Evolutionary conservation across 768 basidiomycete genomes (phyloP).

Genomic region (Naganishia antarctica): DNA sequence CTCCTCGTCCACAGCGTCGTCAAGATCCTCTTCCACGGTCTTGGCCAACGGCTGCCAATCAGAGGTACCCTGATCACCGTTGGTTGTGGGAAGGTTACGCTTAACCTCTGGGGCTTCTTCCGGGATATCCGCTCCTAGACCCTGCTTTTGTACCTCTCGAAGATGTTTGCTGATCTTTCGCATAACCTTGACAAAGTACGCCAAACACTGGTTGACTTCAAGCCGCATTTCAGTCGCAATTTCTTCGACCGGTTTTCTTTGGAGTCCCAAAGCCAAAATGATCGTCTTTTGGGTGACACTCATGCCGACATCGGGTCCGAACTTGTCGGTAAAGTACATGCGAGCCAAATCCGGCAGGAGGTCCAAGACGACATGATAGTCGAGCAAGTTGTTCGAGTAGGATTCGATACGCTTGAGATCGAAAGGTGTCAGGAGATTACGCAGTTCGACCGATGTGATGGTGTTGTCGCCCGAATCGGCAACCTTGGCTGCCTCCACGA

Average conservation of each 20-base stretch:
- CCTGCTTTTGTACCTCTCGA: slow-evolving; percentile 71
- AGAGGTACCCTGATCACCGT: slow-evolving; percentile 30
- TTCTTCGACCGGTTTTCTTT: slow-evolving; percentile 82
- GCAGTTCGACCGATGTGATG: slow-evolving; percentile 56
- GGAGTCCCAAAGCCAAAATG: slow-evolving; percentile 78
- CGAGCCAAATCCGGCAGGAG: slow-evolving; percentile 72
- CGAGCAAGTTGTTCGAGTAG: slow-evolving; percentile 83
- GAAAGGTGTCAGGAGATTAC: slow-evolving; percentile 73
- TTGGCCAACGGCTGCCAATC: slow-evolving; percentile 54
- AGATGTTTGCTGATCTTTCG: slow-evolving; percentile 74
- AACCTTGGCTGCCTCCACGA: slow-evolving; percentile 75
- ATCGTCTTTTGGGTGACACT: slow-evolving; percentile 90
- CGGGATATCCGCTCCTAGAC: slow-evolving; percentile 60
- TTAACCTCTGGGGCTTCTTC: slow-evolving; percentile 39
- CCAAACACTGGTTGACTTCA: slow-evolving; percentile 79
- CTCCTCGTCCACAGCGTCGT: slow-evolving; percentile 70
- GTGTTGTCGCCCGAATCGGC: slow-evolving; percentile 31
- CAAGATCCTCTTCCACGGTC: slow-evolving; percentile 63
- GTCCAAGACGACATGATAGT: slow-evolving; percentile 93
- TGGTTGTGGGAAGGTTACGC: slow-evolving; percentile 22
- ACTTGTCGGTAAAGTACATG: slow-evolving; percentile 71
- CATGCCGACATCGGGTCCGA: slow-evolving; percentile 62
- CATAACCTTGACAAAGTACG: slow-evolving; percentile 83
- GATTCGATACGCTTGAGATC: slow-evolving; percentile 93
- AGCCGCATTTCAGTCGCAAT: slow-evolving; percentile 80